These are phyloP conservation scores for Tetradesmus obliquus DNA, from an alignment of 139 green algal genomes.

Conservation along the genomic window DNA sequence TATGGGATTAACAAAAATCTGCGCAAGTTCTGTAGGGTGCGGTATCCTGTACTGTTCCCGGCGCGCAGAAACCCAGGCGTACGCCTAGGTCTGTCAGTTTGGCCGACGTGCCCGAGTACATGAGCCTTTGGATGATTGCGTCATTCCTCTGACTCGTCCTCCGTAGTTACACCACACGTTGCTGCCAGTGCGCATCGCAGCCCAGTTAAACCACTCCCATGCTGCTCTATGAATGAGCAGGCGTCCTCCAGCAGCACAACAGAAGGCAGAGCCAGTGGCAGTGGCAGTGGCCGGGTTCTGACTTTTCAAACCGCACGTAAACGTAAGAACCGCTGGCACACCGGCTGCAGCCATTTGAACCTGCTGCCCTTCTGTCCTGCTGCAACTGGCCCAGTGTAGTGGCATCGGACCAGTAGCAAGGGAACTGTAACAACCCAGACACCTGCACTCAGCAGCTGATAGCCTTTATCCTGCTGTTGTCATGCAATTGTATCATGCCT, in stretches of 20 bases:
- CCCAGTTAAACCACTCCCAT: not conserved
- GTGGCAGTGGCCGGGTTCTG: not conserved
- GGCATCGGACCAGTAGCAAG: not conserved
- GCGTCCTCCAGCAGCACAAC: not conserved
- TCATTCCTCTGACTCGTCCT: not conserved
- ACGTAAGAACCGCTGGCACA: conserved; percentile 1
- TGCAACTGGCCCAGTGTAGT: not conserved
- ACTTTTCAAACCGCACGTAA: conserved; percentile 3
- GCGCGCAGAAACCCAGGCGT: not conserved
- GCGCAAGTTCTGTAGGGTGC: not conserved
- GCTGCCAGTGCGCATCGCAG: not conserved
- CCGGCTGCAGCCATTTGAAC: not conserved
- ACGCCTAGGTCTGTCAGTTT: not conserved
- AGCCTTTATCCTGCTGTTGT: no score
- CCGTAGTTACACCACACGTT: not conserved
- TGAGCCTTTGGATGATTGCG: not conserved
- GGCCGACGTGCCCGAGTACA: not conserved
- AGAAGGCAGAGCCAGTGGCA: not conserved
- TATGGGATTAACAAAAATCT: no score
- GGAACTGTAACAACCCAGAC: not conserved
- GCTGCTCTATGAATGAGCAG: not conserved
- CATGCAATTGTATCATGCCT: no score
- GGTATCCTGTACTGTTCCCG: not conserved
- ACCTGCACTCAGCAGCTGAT: no score
- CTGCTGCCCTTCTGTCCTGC: not conserved